These are phyloP conservation scores for Posidonia oceanica DNA, from an alignment of 116 monocot genomes.

Conservation along the genomic window DNA sequence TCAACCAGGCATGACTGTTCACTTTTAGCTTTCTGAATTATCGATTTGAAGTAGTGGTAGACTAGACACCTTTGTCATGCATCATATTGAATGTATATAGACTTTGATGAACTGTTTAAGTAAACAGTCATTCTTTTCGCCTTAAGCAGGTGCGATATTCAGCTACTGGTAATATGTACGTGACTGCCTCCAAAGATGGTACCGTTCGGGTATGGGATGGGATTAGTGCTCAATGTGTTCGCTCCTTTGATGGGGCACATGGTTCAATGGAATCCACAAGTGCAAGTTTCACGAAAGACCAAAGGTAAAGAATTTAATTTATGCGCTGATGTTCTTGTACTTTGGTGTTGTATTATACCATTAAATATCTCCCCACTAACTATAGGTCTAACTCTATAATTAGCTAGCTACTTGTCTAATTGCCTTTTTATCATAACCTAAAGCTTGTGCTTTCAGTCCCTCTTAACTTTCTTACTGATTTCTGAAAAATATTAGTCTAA, in stretches of 20 bases:
- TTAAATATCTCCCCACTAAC: too few relatives aligned
- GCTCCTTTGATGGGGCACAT: conserved; percentile 66
- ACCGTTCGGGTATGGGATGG: conserved; percentile 76
- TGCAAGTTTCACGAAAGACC: conserved; percentile 79
- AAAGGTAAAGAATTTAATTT: conserved; percentile 33
- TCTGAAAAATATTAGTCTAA: too few relatives aligned
- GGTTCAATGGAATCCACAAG: conserved; percentile 61
- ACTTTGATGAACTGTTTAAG: not conserved
- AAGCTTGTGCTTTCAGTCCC: too few relatives aligned
- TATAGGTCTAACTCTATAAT: too few relatives aligned
- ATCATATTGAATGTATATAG: not conserved
- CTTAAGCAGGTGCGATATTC: conserved; percentile 65
- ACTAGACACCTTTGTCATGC: too few relatives aligned
- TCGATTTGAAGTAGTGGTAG: too few relatives aligned
- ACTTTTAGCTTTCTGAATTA: not conserved
- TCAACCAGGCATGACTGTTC: conserved; percentile 68
- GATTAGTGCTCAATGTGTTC: conserved; percentile 56
- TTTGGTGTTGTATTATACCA: not conserved
- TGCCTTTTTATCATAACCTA: too few relatives aligned
- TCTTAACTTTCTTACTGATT: too few relatives aligned
- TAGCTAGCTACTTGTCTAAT: too few relatives aligned
- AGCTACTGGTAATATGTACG: conserved; percentile 58
- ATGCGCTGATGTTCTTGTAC: not conserved
- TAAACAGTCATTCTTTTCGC: not conserved
- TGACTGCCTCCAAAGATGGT: conserved; percentile 95